A percentile compares a stretch with the other conserved stretches of the same genome.
Evolutionary conservation across 2,329 filamentous ascomycete species (phyloP).

Genomic region (Capronia epimyces): DNA sequence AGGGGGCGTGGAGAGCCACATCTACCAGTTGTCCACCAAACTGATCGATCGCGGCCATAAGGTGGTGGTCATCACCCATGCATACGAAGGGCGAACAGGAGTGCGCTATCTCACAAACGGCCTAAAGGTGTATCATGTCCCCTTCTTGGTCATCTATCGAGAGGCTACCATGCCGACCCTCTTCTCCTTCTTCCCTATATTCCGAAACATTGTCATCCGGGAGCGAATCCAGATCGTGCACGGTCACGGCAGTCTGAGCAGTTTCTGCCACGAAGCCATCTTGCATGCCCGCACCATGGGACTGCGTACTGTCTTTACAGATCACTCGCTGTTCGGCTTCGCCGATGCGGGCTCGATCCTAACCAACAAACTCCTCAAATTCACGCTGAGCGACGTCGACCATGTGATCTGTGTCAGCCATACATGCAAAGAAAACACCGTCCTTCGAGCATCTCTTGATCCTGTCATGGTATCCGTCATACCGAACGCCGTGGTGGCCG

Average conservation of each 20-base stretch:
- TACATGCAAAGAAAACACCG: conserved; percentile 98
- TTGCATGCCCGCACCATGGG: conserved; percentile 95
- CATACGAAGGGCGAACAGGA: conserved; percentile 83
- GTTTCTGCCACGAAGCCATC: conserved; percentile 88
- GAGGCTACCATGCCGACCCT: conserved; percentile 91
- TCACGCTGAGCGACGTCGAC: conserved; percentile 90
- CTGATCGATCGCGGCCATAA: conserved; percentile 96
- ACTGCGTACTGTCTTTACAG: conserved; percentile 88
- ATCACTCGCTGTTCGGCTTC: conserved; percentile 95
- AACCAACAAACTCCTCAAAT: conserved; percentile 95
- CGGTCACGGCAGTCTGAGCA: conserved; percentile 91
- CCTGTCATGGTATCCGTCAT: conserved; percentile 97
- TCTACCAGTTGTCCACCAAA: conserved; percentile 96
- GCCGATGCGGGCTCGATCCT: conserved; percentile 93
- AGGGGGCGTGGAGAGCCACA: conserved; percentile 93
- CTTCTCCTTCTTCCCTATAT: conserved; percentile 97
- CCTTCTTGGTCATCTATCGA: conserved; percentile 92
- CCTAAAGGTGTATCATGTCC: conserved; percentile 95
- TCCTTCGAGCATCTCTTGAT: conserved; percentile 86
- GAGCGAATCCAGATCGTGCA: conserved; percentile 97
- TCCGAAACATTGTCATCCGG: conserved; percentile 89
- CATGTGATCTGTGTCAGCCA: conserved; percentile 98
- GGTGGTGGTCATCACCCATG: conserved; percentile 95
- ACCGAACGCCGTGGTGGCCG: conserved; percentile 92
- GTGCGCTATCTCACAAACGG: conserved; percentile 95